Percentiles rank a stretch among this genome's conserved stretches.
Conservation (phyloP, 2,329 filamentous ascomycete genomes). For the Diplodia scrobiculata region DNA sequence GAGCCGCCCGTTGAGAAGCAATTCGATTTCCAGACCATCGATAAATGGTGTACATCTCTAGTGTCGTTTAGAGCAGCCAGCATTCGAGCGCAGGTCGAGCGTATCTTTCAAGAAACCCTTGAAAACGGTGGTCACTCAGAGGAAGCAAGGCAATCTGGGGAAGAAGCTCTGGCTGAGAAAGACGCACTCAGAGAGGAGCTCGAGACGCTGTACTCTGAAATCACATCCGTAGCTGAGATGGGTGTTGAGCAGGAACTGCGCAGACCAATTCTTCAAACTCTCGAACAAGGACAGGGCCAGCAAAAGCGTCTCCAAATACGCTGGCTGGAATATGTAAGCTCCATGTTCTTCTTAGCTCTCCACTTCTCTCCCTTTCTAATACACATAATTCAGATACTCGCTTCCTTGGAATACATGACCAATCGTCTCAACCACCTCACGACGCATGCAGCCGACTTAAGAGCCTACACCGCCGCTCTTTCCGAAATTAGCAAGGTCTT, state of each 20-base stretch:
- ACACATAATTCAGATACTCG: slow-evolving; percentile 39
- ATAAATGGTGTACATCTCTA: slow-evolving; percentile 57
- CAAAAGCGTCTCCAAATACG: slow-evolving; percentile 41
- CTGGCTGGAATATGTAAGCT: slow-evolving; percentile 50
- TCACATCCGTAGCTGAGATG: slow-evolving; percentile 70
- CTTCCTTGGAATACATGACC: slow-evolving; percentile 49
- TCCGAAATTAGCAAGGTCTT: slow-evolving; percentile 36
- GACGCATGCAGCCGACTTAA: slow-evolving; percentile 35
- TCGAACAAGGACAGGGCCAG: slow-evolving; percentile 44
- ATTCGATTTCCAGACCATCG: slow-evolving; percentile 57
- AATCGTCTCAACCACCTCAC: slow-evolving; percentile 40
- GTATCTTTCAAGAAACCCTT: slow-evolving; percentile 55
- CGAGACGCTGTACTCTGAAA: slow-evolving; percentile 69
- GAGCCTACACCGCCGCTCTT: slow-evolving; percentile 41
- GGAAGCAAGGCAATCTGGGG: slow-evolving; percentile 48
- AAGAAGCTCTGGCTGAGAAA: slow-evolving; percentile 56
- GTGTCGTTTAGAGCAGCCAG: slow-evolving; percentile 46
- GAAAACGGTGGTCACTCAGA: slow-evolving; percentile 32
- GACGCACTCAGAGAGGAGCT: slow-evolving; percentile 63
- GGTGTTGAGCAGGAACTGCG: slow-evolving; percentile 68
- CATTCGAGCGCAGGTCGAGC: slow-evolving; percentile 52
- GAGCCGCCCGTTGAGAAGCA: slow-evolving; percentile 52
- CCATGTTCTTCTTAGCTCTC: no score
- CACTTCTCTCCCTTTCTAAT: neutral
- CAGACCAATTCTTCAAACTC: slow-evolving; percentile 58